Evolutionary conservation across 345 rosid species (phyloP).

Genomic region (Acer yangbiense): DNA sequence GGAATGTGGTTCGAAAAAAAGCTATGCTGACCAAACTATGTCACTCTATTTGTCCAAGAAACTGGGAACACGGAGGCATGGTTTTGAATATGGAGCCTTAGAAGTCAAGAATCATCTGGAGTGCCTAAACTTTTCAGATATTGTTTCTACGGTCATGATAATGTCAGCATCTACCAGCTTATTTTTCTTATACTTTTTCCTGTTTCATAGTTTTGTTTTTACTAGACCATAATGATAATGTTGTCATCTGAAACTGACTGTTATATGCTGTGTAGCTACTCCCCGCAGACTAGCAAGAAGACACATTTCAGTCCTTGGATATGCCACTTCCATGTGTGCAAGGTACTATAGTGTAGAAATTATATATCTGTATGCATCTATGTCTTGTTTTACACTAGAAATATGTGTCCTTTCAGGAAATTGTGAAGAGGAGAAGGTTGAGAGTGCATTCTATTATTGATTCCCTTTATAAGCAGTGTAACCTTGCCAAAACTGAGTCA

Average conservation of each 20-base stretch:
- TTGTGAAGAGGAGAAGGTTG: slow-evolving; percentile 54
- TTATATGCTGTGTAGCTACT: slow-evolving; percentile 50
- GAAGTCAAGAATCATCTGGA: slow-evolving; percentile 80
- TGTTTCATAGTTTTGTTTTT: slow-evolving; percentile 1
- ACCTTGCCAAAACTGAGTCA: slow-evolving; percentile 29
- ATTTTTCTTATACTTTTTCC: neutral
- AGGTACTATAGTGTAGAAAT: slow-evolving; percentile 48
- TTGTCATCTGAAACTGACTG: slow-evolving; percentile 19
- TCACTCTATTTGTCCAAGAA: slow-evolving; percentile 70
- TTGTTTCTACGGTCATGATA: slow-evolving; percentile 67
- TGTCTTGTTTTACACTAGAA: slow-evolving; percentile 16
- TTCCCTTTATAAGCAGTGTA: slow-evolving; percentile 50
- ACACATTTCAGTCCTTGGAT: slow-evolving; percentile 67
- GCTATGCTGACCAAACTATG: slow-evolving; percentile 54
- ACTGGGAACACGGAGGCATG: slow-evolving; percentile 72
- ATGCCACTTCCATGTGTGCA: slow-evolving; percentile 74
- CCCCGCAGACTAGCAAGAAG: slow-evolving; percentile 41
- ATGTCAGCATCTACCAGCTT: slow-evolving; percentile 48
- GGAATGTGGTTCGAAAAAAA: slow-evolving; percentile 81
- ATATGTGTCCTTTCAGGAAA: slow-evolving; percentile 51
- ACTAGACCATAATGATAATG: neutral
- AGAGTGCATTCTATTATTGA: slow-evolving; percentile 43
- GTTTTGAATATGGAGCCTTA: slow-evolving; percentile 86
- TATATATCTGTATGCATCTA: neutral
- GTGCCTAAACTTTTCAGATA: slow-evolving; percentile 65